Conservation (phyloP, 2,329 filamentous ascomycete species). For the Arthroderma sp. region DNA sequence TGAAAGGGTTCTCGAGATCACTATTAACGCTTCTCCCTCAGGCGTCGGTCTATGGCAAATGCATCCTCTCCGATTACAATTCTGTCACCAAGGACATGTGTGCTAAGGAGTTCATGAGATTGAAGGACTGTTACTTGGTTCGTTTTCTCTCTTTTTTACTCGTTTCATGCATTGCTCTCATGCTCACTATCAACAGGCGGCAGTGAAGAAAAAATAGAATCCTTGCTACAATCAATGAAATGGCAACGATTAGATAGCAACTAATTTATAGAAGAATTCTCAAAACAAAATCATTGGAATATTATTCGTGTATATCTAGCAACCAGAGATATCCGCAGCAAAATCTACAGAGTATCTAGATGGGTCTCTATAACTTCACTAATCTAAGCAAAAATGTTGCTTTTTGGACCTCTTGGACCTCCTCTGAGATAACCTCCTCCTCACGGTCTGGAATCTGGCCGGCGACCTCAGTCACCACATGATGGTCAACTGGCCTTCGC, state of each 20-base stretch:
- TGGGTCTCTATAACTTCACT: slow-evolving; percentile 49
- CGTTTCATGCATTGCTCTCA: too few relatives aligned
- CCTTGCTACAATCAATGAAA: neutral
- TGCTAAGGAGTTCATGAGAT: slow-evolving; percentile 62
- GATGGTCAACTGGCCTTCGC: slow-evolving; percentile 61
- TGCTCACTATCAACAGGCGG: slow-evolving; percentile 29
- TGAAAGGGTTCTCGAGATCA: neutral
- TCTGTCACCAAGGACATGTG: slow-evolving; percentile 86
- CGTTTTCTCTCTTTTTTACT: neutral
- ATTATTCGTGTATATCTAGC: slow-evolving; percentile 5
- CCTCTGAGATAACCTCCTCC: slow-evolving; percentile 58
- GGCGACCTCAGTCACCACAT: slow-evolving; percentile 46
- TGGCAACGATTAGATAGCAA: too few relatives aligned
- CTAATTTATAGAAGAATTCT: too few relatives aligned
- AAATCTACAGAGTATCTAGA: slow-evolving; percentile 22
- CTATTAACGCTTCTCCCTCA: slow-evolving; percentile 24
- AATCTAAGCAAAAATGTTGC: slow-evolving; percentile 66
- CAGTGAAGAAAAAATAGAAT: slow-evolving; percentile 36
- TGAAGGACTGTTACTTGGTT: slow-evolving; percentile 85
- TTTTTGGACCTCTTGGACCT: slow-evolving; percentile 76
- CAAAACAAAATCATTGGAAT: too few relatives aligned
- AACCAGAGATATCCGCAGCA: neutral
- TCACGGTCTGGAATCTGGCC: slow-evolving; percentile 41
- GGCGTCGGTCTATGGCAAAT: slow-evolving; percentile 81
- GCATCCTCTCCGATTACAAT: slow-evolving; percentile 80